These are phyloP conservation scores for Cinchona pubescens DNA, from an alignment of 257 asterid species.

Conservation along the genomic window DNA sequence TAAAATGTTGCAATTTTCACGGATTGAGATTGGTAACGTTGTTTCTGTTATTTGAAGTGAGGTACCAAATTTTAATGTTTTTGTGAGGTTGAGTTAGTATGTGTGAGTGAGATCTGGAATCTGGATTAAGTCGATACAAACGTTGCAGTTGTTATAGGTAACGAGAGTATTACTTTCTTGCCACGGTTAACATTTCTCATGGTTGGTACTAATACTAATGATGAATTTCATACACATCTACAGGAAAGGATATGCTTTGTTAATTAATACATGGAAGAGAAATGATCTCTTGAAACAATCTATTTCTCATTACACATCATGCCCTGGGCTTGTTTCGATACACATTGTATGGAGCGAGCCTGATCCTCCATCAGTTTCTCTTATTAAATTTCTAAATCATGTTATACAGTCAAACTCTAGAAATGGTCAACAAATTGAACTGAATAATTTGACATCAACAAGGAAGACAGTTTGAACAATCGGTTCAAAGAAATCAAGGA, in stretches of 20 bases:
- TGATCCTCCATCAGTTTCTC: conserved; percentile 63
- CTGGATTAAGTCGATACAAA: not conserved
- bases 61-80: too few relatives aligned
- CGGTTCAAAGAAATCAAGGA: conserved; percentile 79
- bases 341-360: conserved; percentile 88
- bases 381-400: conserved; percentile 45
- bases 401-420: conserved; percentile 39
- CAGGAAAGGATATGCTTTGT: conserved; percentile 73
- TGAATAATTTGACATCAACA: conserved; percentile 62
- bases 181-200: not conserved
- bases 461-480: conserved; percentile 85
- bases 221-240: conserved; percentile 11
- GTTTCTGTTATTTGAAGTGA: not conserved
- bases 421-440: conserved; percentile 48
- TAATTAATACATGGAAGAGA: conserved; percentile 91
- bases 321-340: conserved; percentile 66
- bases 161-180: not conserved
- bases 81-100: not conserved
- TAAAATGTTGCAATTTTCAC: not conserved
- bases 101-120: not conserved
- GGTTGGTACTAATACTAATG: not conserved
- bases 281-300: conserved; percentile 73
- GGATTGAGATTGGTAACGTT: not conserved
- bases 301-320: conserved; percentile 67
- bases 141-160: not conserved